Conservation (phyloP, 257 asterid genomes). For the Jacaranda copaia region DNA sequence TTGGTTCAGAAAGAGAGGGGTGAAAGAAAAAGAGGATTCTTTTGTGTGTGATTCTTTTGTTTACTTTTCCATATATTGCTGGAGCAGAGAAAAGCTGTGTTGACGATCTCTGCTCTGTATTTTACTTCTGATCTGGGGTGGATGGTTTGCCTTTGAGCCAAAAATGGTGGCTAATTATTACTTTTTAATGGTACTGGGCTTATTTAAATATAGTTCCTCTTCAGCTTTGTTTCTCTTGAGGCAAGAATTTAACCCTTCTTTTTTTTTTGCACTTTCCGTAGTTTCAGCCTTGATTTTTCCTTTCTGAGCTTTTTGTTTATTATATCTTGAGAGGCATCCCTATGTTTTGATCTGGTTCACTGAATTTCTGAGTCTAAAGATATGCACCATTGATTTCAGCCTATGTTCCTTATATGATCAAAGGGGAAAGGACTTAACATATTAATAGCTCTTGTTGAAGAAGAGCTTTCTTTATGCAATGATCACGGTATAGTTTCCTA, state of each 20-base stretch:
- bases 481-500: not conserved
- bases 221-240: constrained; percentile 34
- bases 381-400: too few relatives aligned
- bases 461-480: not conserved
- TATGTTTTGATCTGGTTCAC: not conserved
- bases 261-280: constrained; percentile 18
- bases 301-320: constrained; percentile 24
- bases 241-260: constrained; percentile 26
- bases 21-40: constrained; percentile 30
- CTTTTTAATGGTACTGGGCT: constrained; percentile 8
- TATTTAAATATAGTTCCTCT: constrained; percentile 17
- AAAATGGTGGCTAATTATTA: constrained; percentile 1
- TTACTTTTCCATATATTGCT: constrained; percentile 29
- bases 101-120: constrained; percentile 27
- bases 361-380: not conserved
- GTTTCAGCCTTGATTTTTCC: constrained; percentile 38
- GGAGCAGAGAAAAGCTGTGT: constrained; percentile 31
- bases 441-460: not conserved
- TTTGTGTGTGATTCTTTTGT: constrained; percentile 38
- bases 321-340: not conserved
- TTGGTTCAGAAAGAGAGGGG: constrained; percentile 30
- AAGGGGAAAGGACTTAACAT: too few relatives aligned
- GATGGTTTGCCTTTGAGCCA: constrained; percentile 7
- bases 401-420: too few relatives aligned
- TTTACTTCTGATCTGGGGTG: constrained; percentile 3